Conservation (phyloP, 2,329 filamentous ascomycete species). For the Paecilomyces dactylethromorphus region DNA sequence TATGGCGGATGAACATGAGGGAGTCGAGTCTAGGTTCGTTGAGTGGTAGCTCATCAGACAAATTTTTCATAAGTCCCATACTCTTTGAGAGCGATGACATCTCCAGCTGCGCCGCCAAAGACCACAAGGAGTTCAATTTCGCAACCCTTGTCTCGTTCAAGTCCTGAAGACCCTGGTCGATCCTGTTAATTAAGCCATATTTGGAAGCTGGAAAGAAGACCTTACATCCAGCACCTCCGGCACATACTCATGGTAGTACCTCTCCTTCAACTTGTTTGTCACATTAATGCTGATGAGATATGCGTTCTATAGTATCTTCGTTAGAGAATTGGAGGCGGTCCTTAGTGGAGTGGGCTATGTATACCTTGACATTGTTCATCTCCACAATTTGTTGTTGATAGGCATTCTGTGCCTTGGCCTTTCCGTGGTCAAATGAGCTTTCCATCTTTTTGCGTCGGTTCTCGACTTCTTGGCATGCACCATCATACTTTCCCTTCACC, state of each 20-base stretch:
- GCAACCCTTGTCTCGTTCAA: conserved; percentile 81
- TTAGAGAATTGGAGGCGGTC: conserved; percentile 15
- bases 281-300: conserved; percentile 95
- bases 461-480: conserved; percentile 89
- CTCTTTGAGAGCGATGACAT: conserved; percentile 70
- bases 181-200: conserved; percentile 1
- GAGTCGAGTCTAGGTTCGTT: conserved; percentile 88
- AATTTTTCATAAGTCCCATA: conserved; percentile 62
- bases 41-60: conserved; percentile 73
- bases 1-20: conserved; percentile 97
- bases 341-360: not conserved
- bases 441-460: conserved; percentile 91
- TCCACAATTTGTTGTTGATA: conserved; percentile 90
- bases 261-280: conserved; percentile 95
- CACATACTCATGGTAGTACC: conserved; percentile 94
- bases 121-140: conserved; percentile 83
- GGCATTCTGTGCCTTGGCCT: conserved; percentile 79
- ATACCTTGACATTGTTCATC: conserved; percentile 85
- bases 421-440: conserved; percentile 77
- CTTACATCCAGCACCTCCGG: conserved; percentile 84
- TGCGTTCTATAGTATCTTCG: conserved; percentile 58
- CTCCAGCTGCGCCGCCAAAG: conserved; percentile 71
- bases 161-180: conserved; percentile 68
- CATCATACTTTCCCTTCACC: conserved; percentile 87
- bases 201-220: not conserved